Base-by-base conservation (phyloP, 2,329 filamentous ascomycete species). In the Juglanconis sp. region DNA sequence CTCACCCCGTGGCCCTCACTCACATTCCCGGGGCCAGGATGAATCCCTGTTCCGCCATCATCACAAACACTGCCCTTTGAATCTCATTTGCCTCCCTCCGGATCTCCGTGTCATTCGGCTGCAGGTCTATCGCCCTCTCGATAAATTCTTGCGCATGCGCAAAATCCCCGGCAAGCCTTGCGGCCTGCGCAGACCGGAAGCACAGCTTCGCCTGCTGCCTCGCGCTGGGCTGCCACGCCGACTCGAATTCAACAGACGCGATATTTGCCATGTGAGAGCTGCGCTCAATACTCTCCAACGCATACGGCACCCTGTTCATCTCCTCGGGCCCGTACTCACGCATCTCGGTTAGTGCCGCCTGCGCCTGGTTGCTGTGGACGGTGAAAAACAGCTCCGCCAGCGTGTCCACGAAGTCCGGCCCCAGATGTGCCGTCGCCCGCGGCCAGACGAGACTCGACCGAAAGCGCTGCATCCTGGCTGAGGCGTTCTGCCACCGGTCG, bases 151-250 rank as follows among this genome's bases (percentile, higher is more conserved):
- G 36, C 3, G 56, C 56, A 2, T 30, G n/a, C 5, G 35, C 7
- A 38, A 53, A 13, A 10, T 59, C 44, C n/a, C 56, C 56, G 6
- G 53, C 8, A 4, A 62, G 38, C n/a, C 56, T 46, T 7, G 34
- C 46, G 11, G 57, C 57, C 31, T 58, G 53, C 17, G 60, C 56
- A 4, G n/a, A 9, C 15, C 56, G 53, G 49, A 59, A 62, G 3
- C 17, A 44, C 9, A 59, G 36, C 34, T 62, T 56, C 3, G 56
- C 60, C 60, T 32, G 38, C 34, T 62, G 56, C 17, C 49, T 24
- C 30, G 42, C 11, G n/a, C 24, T 59, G 3, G 60, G 60, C 30
- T 15, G 15, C 60, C 56, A 62, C 13, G 34, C 9, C 7, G 51
- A 24, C 13, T 35, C 48, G 11, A 61, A 51, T 8, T 10, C 11